phyloP scores from a whole-genome alignment of 169 alveolate genomes.

The Eimeria tenella region DNA sequence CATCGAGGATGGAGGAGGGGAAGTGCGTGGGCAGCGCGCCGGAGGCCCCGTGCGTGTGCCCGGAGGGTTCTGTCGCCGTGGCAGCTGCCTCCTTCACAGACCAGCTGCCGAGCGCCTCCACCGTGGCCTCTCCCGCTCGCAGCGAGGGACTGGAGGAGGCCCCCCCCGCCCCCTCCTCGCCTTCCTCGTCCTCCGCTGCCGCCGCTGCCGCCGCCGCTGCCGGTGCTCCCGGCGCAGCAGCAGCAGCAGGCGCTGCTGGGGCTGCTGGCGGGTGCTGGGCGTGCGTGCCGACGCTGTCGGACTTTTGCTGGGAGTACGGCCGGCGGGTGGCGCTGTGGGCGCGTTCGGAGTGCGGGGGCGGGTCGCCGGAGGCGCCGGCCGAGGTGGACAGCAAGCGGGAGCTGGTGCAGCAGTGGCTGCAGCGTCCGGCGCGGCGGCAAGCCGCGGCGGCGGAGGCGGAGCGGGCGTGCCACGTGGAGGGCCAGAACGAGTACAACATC shows the following conservation, averaged over 20 bases:
- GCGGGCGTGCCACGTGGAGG: slow-evolving; percentile 86
- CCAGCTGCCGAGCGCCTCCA: not conserved
- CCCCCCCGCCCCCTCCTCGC: not conserved
- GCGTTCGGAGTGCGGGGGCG: too few species aligned
- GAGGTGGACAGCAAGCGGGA: slow-evolving; percentile 43
- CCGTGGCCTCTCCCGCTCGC: not conserved
- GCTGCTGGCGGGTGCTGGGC: not conserved
- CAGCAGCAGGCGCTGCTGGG: not conserved
- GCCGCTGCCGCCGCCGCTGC: not conserved
- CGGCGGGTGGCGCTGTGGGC: slow-evolving; percentile 47
- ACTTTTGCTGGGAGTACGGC: slow-evolving; percentile 13
- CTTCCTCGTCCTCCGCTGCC: not conserved
- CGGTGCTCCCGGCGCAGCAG: not conserved
- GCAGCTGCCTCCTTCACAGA: not conserved
- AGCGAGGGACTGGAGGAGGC: not conserved
- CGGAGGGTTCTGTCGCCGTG: too few species aligned
- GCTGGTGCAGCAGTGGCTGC: slow-evolving; percentile 57
- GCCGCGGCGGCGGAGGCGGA: not conserved
- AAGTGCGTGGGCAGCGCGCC: too few species aligned
- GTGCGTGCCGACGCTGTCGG: not conserved
- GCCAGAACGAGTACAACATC: slow-evolving; percentile 98
- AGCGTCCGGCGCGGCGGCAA: slow-evolving; percentile 78
- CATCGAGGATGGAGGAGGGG: too few species aligned
- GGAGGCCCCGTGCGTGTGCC: too few species aligned
- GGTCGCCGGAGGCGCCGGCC: not conserved